Evolutionary conservation across 2,329 filamentous ascomycete species (phyloP).

Genomic region (Fragosphaeria purpurea): DNA sequence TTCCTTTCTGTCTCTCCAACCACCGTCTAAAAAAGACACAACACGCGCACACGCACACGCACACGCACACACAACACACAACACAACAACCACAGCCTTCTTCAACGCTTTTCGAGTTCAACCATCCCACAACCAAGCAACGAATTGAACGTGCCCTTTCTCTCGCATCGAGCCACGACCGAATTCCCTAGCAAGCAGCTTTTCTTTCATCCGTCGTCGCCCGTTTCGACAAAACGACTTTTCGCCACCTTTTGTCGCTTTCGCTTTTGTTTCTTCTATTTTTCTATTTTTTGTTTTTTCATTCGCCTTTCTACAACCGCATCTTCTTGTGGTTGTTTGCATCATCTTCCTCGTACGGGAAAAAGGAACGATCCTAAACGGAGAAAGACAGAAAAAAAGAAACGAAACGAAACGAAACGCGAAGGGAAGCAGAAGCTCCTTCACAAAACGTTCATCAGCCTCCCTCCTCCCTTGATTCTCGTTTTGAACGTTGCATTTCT

Average conservation of each 20-base stretch:
- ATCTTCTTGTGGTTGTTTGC: too few species aligned
- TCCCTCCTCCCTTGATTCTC: too few species aligned
- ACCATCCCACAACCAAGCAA: neutral
- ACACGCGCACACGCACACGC: too few species aligned
- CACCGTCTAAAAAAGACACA: neutral
- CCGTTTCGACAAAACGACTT: neutral
- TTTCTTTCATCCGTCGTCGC: neutral
- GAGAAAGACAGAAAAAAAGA: too few species aligned
- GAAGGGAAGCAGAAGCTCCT: too few species aligned
- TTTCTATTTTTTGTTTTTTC: neutral
- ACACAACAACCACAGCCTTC: neutral
- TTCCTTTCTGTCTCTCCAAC: conserved; percentile 1
- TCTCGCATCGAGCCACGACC: too few species aligned
- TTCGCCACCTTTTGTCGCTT: conserved; percentile 2
- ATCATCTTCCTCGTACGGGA: too few species aligned
- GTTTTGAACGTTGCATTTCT: too few species aligned
- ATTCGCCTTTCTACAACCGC: neutral
- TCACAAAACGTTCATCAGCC: too few species aligned
- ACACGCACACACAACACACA: neutral
- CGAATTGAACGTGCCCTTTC: neutral
- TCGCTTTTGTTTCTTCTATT: neutral
- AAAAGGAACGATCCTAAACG: too few species aligned
- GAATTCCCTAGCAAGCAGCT: neutral
- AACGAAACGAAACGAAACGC: too few species aligned
- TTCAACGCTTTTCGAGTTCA: neutral